Percentiles rank a stretch among this genome's conserved stretches.
These are phyloP conservation scores for Mrakia hoshinonis DNA, from an alignment of 768 basidiomycete genomes.

Conservation along the genomic window DNA sequence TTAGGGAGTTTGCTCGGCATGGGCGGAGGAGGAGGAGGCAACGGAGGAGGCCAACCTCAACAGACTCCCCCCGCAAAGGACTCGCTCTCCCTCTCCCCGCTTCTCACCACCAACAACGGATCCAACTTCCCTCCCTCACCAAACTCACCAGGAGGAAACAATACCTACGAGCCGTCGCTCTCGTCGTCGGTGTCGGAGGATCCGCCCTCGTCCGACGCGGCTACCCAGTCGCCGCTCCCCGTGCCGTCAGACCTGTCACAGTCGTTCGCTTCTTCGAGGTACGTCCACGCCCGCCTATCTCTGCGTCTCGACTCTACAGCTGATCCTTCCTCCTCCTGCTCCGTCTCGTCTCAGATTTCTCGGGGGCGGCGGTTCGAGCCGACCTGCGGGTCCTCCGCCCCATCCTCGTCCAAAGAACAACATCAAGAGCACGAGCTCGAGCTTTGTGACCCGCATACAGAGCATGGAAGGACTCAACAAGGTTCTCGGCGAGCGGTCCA, in stretches of 20 bases:
- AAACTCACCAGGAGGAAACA: neutral
- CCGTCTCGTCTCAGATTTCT: constrained; percentile 2
- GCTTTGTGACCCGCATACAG: constrained; percentile 81
- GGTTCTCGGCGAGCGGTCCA: constrained; percentile 55
- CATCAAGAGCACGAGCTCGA: constrained; percentile 80
- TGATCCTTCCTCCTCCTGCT: too few relatives aligned
- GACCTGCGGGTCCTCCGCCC: constrained; percentile 7
- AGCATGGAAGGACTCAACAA: constrained; percentile 66
- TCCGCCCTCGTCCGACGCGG: neutral
- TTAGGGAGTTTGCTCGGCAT: constrained; percentile 24
- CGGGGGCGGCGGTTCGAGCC: too few relatives aligned
- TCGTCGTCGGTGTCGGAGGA: constrained; percentile 14
- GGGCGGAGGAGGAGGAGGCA: constrained; percentile 13
- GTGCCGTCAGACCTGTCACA: constrained; percentile 3
- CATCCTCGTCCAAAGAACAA: constrained; percentile 75
- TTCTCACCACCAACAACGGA: neutral
- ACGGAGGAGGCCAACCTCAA: neutral
- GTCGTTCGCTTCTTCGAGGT: constrained; percentile 8
- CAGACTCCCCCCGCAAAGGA: neutral
- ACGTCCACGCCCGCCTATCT: too few relatives aligned
- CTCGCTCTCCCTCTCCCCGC: neutral
- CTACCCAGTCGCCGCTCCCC: neutral
- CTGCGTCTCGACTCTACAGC: too few relatives aligned
- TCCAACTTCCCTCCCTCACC: neutral
- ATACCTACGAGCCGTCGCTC: constrained; percentile 10